Evolutionary conservation across 192 early-diverging fungal genomes (phyloP).

Genomic region (Podila epicladia): DNA sequence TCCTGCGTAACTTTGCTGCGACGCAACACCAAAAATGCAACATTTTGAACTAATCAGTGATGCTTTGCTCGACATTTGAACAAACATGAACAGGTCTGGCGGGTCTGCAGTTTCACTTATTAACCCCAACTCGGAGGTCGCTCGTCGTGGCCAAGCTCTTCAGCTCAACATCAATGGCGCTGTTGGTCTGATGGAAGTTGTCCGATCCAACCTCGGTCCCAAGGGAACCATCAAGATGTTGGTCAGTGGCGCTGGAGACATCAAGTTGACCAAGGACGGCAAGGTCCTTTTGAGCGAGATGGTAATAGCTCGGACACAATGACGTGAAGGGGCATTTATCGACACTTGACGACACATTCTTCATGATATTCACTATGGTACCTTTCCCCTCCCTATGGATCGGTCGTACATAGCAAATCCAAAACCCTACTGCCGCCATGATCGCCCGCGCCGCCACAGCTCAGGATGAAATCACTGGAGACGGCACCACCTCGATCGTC

Average conservation of each 20-base stretch:
- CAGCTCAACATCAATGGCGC: conserved; percentile 97
- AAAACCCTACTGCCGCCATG: conserved; percentile 99
- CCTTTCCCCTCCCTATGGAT: neutral
- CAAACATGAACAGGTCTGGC: conserved; percentile 42
- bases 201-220: conserved; percentile 96
- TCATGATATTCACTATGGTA: neutral
- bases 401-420: conserved; percentile 85
- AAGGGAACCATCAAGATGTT: conserved; percentile 99
- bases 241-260: conserved; percentile 94
- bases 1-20: neutral
- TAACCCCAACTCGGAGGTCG: conserved; percentile 99
- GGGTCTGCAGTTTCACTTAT: conserved; percentile 89
- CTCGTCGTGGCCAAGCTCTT: conserved; percentile 96
- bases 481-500: conserved; percentile 98
- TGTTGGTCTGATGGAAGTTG: conserved; percentile 94
- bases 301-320: conserved; percentile 60
- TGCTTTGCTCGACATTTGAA: too few relatives aligned
- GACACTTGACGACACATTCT: neutral
- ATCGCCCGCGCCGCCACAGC: conserved; percentile 99
- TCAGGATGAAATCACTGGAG: conserved; percentile 99
- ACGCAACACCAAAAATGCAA: too few relatives aligned
- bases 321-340: too few relatives aligned
- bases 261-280: conserved; percentile 99
- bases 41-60: too few relatives aligned
- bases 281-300: conserved; percentile 99